phyloP scores from a whole-genome alignment of 2,329 filamentous ascomycete species.

The Magnaporthiopsis rhizophila region DNA sequence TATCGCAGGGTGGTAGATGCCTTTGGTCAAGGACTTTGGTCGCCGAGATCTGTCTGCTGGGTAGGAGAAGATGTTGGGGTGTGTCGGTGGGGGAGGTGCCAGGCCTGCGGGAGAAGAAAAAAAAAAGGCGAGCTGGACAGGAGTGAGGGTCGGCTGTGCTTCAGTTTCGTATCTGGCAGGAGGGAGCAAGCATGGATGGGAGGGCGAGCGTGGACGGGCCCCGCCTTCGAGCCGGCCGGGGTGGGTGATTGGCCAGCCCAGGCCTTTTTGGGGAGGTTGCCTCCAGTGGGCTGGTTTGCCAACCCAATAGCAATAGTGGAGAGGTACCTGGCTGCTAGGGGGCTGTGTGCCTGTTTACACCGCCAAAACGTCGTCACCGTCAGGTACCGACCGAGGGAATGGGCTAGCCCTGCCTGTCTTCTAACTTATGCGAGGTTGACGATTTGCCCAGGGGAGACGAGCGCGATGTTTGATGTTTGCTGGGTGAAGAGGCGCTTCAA shows the following conservation, averaged over 20 bases:
- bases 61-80: conserved; percentile 5
- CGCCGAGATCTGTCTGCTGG: conserved; percentile 4
- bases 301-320: background rate
- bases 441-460: background rate
- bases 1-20: background rate
- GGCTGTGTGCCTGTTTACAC: background rate
- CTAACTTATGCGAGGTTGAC: background rate
- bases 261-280: background rate
- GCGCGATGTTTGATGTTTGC: background rate
- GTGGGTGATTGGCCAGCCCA: background rate
- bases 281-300: background rate
- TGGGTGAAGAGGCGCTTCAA: too few species aligned
- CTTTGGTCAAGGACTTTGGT: conserved; percentile 1
- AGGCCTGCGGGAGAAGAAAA: conserved; percentile 4
- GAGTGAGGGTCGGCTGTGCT: conserved; percentile 5
- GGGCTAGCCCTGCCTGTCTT: background rate
- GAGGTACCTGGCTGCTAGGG: background rate
- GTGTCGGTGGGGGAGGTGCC: conserved; percentile 3
- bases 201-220: background rate
- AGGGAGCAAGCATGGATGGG: conserved; percentile 4
- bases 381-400: background rate
- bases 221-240: conserved; percentile 2
- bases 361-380: background rate
- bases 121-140: conserved; percentile 4
- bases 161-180: conserved; percentile 7